Conservation (phyloP, 192 early-diverging fungal genomes). For the Phlyctochytrium arcticum region DNA sequence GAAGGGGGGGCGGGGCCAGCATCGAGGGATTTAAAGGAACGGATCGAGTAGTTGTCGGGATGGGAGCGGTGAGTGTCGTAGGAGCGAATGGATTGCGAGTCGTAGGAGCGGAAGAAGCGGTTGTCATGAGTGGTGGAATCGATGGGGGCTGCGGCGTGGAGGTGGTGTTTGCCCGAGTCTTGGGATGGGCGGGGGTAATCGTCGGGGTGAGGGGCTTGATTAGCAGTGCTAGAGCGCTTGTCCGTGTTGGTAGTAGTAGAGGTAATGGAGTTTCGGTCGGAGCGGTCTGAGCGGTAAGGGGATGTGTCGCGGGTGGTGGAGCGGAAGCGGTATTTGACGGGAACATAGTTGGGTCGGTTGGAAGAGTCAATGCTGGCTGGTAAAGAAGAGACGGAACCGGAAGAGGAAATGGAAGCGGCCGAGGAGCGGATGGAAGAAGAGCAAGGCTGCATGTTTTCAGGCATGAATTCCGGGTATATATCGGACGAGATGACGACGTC, state of each 20-base stretch:
- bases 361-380: not conserved
- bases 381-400: not conserved
- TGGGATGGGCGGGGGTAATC: constrained; percentile 11
- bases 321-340: constrained; percentile 1
- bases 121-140: constrained; percentile 8
- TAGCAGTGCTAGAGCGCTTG: not conserved
- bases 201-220: not conserved
- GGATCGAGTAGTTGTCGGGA: constrained; percentile 5
- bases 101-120: constrained; percentile 11
- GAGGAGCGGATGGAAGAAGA: constrained; percentile 13
- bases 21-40: not conserved
- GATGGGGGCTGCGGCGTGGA: not conserved
- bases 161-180: constrained; percentile 15
- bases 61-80: constrained; percentile 4
- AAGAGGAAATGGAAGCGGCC: not conserved
- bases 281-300: not conserved
- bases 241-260: too few relatives aligned
- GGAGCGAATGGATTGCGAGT: constrained; percentile 10
- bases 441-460: constrained; percentile 6
- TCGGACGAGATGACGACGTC: constrained; percentile 69
- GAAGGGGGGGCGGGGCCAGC: not conserved
- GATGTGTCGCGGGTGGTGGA: not conserved
- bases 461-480: constrained; percentile 78
- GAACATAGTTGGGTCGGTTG: constrained; percentile 12
- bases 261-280: not conserved